These are phyloP conservation scores for Solanum chacoense DNA, from an alignment of 305 asterid genomes.

Conservation along the genomic window DNA sequence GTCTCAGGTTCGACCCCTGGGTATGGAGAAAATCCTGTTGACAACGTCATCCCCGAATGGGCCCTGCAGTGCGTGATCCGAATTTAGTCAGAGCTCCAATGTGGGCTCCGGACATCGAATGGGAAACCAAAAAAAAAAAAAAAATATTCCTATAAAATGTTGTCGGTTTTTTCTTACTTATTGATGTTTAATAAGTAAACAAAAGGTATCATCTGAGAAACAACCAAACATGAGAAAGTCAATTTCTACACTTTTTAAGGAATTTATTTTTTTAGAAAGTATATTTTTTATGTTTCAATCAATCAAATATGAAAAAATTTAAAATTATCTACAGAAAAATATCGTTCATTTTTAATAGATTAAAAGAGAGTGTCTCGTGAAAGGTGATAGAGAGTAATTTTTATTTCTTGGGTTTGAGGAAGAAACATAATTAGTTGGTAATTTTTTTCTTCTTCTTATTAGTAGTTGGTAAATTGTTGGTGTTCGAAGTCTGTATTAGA, in stretches of 20 bases:
- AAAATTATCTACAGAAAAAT: neutral
- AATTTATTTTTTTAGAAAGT: neutral
- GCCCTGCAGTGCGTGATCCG: no score
- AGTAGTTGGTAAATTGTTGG: neutral
- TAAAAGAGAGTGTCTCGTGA: neutral
- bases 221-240: neutral
- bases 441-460: no score
- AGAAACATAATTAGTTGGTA: neutral
- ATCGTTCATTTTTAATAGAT: neutral
- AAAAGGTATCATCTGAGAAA: neutral
- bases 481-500: neutral
- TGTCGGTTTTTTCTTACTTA: neutral
- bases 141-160: neutral
- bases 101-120: rapidly evolving
- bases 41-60: rapidly evolving
- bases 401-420: neutral
- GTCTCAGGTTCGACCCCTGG: no score
- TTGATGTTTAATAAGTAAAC: neutral
- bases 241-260: neutral
- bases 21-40: no score
- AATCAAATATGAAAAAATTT: neutral
- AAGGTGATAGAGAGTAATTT: neutral
- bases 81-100: no score
- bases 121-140: no score
- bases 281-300: neutral